A percentile compares a stretch with the other conserved stretches of the same genome.
phyloP scores from a whole-genome alignment of 1,284 basidiomycete species.

The Microstroma glucosiphilum region DNA sequence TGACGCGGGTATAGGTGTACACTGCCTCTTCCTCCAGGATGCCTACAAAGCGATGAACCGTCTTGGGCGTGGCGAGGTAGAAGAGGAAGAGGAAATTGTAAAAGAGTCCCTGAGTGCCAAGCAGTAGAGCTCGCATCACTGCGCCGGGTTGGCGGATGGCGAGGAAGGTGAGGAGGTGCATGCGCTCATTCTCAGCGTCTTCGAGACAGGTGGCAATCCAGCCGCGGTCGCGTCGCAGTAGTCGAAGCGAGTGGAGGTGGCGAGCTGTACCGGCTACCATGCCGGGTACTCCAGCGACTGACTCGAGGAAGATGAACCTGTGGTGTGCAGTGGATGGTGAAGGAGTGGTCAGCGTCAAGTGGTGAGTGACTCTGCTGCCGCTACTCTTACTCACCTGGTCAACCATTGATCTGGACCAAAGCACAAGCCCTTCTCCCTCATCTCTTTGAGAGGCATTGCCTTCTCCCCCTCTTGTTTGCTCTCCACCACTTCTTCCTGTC shows the following conservation, averaged over 20 bases:
- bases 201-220: slow-evolving; percentile 41
- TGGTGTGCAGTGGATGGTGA: background rate
- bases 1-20: slow-evolving; percentile 69
- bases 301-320: slow-evolving; percentile 51
- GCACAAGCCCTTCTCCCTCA: slow-evolving; percentile 28
- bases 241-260: slow-evolving; percentile 55
- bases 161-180: slow-evolving; percentile 27
- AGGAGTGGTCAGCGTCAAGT: background rate
- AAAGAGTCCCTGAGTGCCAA: slow-evolving; percentile 67
- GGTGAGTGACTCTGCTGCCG: background rate
- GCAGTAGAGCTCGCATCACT: slow-evolving; percentile 70
- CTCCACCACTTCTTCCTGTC: slow-evolving; percentile 22
- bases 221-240: slow-evolving; percentile 36
- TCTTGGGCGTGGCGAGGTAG: slow-evolving; percentile 73
- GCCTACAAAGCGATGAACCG: slow-evolving; percentile 91
- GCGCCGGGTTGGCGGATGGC: slow-evolving; percentile 60
- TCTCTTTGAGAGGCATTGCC: slow-evolving; percentile 31
- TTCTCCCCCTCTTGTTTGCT: slow-evolving; percentile 10
- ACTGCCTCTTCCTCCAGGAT: slow-evolving; percentile 92
- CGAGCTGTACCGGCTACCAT: slow-evolving; percentile 85
- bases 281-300: slow-evolving; percentile 74
- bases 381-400: slow-evolving; percentile 8
- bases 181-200: slow-evolving; percentile 41
- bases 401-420: slow-evolving; percentile 40
- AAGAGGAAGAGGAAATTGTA: slow-evolving; percentile 55